Evolutionary conservation across 1,284 basidiomycete species (phyloP), one percentile per base, ranked within the genome.

Genomic region (Grifola frondosa): DNA sequence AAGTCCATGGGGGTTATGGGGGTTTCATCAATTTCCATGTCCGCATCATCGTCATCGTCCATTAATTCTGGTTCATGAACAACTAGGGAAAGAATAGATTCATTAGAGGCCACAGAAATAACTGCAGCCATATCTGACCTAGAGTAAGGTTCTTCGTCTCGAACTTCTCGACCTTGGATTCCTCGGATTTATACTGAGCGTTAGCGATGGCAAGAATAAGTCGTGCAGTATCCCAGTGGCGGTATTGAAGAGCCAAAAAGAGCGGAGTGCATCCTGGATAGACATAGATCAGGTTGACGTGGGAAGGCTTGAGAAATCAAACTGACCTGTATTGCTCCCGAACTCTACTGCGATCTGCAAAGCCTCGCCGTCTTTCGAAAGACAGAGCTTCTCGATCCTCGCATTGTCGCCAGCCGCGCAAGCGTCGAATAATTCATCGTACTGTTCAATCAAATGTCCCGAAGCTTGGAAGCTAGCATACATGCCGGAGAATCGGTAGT

Each of bases 371-470:
- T 56, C 60, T 26, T 67, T 64, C 6, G 77, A 74, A 11, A 78
- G 60, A 54, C 79, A 81, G 7, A 80, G 58, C 22, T 67, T 57
- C 52, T 75, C 63, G 21, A 81, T 67, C 46, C 66, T 73, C 15
- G 62, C 68, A 38, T 74, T 72, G 49, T 80, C 67, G 0, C 79
- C 78, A 1, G 52, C 53, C 56, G 67, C 73, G 50, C 73, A 76
- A 3, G 78, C 78, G 50, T 78, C 74, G 49, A 67, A 80, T 1
- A 80, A 65, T 45, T 77, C 71, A 40, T 78, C 70, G 52, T 78
- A 79, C 8, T 52, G 48, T 9, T 57, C 35, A 15, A 57, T 55
- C 30, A 66, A 48, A 39, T 68, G 64, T n/a, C n/a, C n/a, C n/a
- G n/a, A n/a, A n/a, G n/a, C n/a, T n/a, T n/a, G n/a, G n/a, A n/a